Evolutionary conservation across 192 early-diverging fungal species (phyloP), one percentile per base, ranked within the genome.

Genomic region (Obelidium mucronatum): DNA sequence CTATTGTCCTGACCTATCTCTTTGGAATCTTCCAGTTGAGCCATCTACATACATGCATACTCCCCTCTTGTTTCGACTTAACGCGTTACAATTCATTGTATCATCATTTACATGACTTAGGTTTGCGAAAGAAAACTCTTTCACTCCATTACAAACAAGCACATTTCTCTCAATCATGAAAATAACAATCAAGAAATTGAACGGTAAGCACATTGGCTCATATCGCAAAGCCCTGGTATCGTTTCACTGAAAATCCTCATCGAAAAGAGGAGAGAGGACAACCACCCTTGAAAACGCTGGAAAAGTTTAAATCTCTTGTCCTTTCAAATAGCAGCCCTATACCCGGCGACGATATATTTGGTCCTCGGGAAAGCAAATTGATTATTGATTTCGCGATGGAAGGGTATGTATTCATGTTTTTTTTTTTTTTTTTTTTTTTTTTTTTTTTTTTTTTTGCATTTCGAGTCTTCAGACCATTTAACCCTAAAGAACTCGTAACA

Each of bases 151-250:
- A 0, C 69, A 80, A 73, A 80, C 64, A 30, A 71, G n/a, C 11
- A 54, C 59, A 0, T 73, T 80, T 39, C 64, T 75, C 34, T 63
- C 68, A 1, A 80, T 80, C 37, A 66, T 80, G 74, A 80, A 80
- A 59, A 51, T 22, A 19, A 65, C 63, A 11, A 36, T 80, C 37
- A 75, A 80, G 30, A 61, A 40, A 71, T 36, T 67, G 11, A 34
- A 26, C 2, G 8, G 26, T 73, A n/a, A n/a, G n/a, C n/a, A n/a
- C n/a, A 17, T 1, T 26, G n/a, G 26, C 63, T 22, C 55, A 1
- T 2, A 2, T 68, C 2, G 22, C 70, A 28, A n/a, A n/a, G n/a
- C n/a, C n/a, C n/a, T n/a, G 3, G 15, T 48, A 15, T 48, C 44
- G 19, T 48, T 48, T 15, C 19, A 48, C 0, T 48, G 44, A 48